Evolutionary conservation across 768 basidiomycete genomes (phyloP).

Genomic region (Trametes gibbosa): DNA sequence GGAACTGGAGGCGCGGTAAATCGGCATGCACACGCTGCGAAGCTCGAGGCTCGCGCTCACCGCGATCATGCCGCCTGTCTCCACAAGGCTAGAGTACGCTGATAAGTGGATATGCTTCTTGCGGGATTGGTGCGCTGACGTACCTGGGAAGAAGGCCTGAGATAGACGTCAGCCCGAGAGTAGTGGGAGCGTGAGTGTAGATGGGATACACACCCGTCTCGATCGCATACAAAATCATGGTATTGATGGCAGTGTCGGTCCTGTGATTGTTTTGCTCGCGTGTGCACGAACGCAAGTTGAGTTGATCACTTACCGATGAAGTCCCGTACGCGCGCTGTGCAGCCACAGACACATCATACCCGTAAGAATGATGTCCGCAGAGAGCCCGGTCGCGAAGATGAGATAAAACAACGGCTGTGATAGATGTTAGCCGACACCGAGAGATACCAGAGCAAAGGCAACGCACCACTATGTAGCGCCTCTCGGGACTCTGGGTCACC

Average conservation of each 20-base stretch:
- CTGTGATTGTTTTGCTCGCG: background rate
- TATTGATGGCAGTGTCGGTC: slow-evolving; percentile 8
- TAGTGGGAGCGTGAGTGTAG: background rate
- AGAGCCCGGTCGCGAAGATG: background rate
- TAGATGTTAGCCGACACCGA: background rate
- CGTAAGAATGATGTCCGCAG: slow-evolving; percentile 2
- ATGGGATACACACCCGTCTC: background rate
- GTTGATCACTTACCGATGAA: background rate
- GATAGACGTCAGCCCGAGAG: background rate
- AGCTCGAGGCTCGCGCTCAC: background rate
- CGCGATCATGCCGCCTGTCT: slow-evolving; percentile 7
- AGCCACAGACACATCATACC: slow-evolving; percentile 1
- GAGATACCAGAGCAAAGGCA: background rate
- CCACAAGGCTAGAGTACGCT: background rate
- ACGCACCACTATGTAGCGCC: too few relatives aligned
- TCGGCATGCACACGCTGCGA: background rate
- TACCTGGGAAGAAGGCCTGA: slow-evolving; percentile 3
- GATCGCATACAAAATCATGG: slow-evolving; percentile 2
- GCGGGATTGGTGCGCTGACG: background rate
- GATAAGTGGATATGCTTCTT: background rate
- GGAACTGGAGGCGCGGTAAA: background rate
- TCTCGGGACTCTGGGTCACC: too few relatives aligned
- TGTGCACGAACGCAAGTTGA: background rate
- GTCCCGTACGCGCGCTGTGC: background rate
- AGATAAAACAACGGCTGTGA: background rate